Base-by-base conservation (phyloP, 2,329 filamentous ascomycete species). In the Monosporascus sp. region DNA sequence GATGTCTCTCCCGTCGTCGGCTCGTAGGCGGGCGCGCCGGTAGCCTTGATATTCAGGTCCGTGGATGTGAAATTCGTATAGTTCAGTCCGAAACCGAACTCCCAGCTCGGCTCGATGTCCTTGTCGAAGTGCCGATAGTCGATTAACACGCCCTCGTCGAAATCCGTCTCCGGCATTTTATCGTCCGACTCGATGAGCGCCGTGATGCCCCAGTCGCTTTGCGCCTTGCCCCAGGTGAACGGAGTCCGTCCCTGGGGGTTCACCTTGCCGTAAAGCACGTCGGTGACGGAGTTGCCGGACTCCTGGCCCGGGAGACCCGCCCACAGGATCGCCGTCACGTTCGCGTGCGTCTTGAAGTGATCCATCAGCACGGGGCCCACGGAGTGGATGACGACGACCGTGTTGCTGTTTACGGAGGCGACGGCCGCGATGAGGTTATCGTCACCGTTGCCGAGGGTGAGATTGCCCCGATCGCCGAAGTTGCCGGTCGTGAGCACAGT, bases 351-450 rank as follows among this genome's bases (percentile, higher is more conserved):
- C 71, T 66, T 88, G 83, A 79, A 83, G 6, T 88, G 81, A n/a
- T 85, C 82, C 40, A 97, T 73, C 3, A 95, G 74, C 3, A 95
- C 88, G 0, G 91, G 84, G 0, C 91, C 91, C 2, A 86, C 82
- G 2, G 88, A 90, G 75, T 97, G 92, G 54, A 97, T 87, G 50
- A 97, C 86, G 7, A 97, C 89, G 55, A 97, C 86, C 17, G 91
- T 96, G 78, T 96, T 96, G 72, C 86, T 83, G 76, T 87, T 91
- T 57, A 83, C 70, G 7, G 83, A 78, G 0, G 90, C 84, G 7
- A 96, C 89, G 45, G 88, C 90, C 67, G 86, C 79, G 70, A 97
- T 87, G 52, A 97, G 74, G 0, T 80, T 79, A 51, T 97, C 90
- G 45, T 90, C 92, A 52, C 85, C 80, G 58, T 87, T 80, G 92